These are phyloP conservation scores for Gracilaria vermiculophylla DNA, from an alignment of 23 red algal genomes.

Conservation along the genomic window DNA sequence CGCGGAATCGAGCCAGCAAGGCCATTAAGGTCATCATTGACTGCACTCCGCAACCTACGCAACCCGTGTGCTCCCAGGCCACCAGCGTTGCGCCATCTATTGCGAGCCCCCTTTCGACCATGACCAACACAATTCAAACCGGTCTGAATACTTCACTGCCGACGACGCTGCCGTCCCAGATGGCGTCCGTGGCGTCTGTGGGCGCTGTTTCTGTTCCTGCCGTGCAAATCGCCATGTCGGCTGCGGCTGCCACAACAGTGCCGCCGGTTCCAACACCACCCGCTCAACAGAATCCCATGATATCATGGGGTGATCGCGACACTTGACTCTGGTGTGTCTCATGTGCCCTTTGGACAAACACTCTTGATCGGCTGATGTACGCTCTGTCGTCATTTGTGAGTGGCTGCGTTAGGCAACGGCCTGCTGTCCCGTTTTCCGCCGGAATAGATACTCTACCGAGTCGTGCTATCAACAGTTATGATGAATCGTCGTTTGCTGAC, in stretches of 20 bases:
- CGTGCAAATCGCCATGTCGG: not conserved
- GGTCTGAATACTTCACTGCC: conserved; percentile 14
- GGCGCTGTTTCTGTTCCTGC: not conserved
- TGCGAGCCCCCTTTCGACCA: not conserved
- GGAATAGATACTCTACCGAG: too few species aligned
- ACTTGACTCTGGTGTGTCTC: too few species aligned
- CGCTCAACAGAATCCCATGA: not conserved
- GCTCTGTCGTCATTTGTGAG: too few species aligned
- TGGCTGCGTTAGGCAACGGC: too few species aligned
- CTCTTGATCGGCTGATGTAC: too few species aligned
- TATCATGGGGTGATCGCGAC: conserved; percentile 8
- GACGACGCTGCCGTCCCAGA: not conserved
- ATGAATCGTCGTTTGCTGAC: too few species aligned
- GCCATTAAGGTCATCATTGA: conserved; percentile 90
- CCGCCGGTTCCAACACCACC: conserved; percentile 6
- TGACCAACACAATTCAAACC: conserved; percentile 11
- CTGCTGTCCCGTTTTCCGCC: too few species aligned
- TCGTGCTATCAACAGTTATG: too few species aligned
- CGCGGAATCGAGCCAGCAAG: conserved; percentile 38
- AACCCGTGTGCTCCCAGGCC: not conserved
- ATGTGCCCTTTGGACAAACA: too few species aligned
- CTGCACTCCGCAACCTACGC: conserved; percentile 30
- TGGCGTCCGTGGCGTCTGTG: not conserved
- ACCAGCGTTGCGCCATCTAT: conserved; percentile 3
- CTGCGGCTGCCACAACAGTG: not conserved